These are phyloP conservation scores for Fusarium sublunatum DNA, from an alignment of 2,329 filamentous ascomycete genomes.

Conservation along the genomic window DNA sequence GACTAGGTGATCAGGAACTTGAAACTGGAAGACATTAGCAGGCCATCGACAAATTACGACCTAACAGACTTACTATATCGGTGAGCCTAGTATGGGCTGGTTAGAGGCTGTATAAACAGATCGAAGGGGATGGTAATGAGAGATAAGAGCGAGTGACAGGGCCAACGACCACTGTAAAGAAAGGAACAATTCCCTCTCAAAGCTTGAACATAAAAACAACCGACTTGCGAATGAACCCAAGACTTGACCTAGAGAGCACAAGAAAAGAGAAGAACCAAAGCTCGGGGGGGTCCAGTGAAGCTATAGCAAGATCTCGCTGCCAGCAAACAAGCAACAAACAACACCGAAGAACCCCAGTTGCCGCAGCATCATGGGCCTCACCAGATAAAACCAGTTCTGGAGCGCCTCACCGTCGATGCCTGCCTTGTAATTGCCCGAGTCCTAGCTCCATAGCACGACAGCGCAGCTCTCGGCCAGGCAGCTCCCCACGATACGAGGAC, in stretches of 20 bases:
- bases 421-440: not conserved
- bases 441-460: slow-evolving; percentile 40
- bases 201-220: not conserved
- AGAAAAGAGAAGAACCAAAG: slow-evolving; percentile 4
- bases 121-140: slow-evolving; percentile 3
- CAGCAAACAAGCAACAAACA: not conserved
- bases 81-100: fast-evolving
- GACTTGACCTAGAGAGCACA: slow-evolving; percentile 1
- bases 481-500: slow-evolving; percentile 35
- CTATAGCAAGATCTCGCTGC: slow-evolving; percentile 40
- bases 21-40: not conserved
- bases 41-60: not conserved
- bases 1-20: not conserved
- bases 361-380: slow-evolving; percentile 26
- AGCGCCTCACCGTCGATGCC: slow-evolving; percentile 32
- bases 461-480: slow-evolving; percentile 28
- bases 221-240: slow-evolving; percentile 32
- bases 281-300: slow-evolving; percentile 37
- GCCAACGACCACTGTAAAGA: slow-evolving; percentile 16
- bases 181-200: slow-evolving; percentile 8
- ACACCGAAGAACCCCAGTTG: not conserved
- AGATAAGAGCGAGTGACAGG: slow-evolving; percentile 29
- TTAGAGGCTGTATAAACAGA: not conserved
- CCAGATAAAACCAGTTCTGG: slow-evolving; percentile 6
- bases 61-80: not conserved